Evolutionary conservation across 2,329 filamentous ascomycete genomes (phyloP).

Genomic region (Sporothrix variecibatus): DNA sequence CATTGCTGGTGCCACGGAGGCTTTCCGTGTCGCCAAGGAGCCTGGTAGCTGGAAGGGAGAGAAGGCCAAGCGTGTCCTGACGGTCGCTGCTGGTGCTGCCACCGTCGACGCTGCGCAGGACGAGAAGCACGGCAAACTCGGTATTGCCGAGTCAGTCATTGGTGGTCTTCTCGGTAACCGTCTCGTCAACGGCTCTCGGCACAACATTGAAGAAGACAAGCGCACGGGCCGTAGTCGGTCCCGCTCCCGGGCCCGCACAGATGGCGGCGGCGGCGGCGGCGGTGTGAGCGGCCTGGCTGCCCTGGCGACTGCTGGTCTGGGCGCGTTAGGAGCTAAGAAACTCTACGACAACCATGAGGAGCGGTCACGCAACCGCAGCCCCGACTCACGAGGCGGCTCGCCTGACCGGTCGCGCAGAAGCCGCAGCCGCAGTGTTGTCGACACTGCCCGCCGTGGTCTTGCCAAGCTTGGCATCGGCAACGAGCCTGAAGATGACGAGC

Average conservation of each 20-base stretch:
- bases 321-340: constrained; percentile 64
- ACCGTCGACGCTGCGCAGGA: constrained; percentile 79
- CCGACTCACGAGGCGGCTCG: constrained; percentile 51
- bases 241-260: constrained; percentile 59
- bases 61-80: constrained; percentile 89
- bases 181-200: constrained; percentile 76
- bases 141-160: constrained; percentile 82
- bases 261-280: constrained; percentile 43
- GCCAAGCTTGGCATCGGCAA: constrained; percentile 63
- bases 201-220: constrained; percentile 63
- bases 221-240: constrained; percentile 67
- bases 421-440: constrained; percentile 67
- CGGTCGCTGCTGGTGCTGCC: constrained; percentile 81
- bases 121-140: constrained; percentile 75
- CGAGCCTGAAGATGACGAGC: constrained; percentile 43
- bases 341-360: constrained; percentile 50
- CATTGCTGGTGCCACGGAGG: constrained; percentile 86
- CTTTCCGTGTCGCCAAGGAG: constrained; percentile 86
- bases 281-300: constrained; percentile 59
- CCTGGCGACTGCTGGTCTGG: constrained; percentile 63
- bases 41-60: constrained; percentile 87
- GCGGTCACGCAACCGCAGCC: constrained; percentile 56
- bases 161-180: constrained; percentile 86
- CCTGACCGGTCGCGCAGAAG: constrained; percentile 49
- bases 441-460: constrained; percentile 61